Conservation (phyloP, 1,284 basidiomycete species). For the Peniophora sp. region DNA sequence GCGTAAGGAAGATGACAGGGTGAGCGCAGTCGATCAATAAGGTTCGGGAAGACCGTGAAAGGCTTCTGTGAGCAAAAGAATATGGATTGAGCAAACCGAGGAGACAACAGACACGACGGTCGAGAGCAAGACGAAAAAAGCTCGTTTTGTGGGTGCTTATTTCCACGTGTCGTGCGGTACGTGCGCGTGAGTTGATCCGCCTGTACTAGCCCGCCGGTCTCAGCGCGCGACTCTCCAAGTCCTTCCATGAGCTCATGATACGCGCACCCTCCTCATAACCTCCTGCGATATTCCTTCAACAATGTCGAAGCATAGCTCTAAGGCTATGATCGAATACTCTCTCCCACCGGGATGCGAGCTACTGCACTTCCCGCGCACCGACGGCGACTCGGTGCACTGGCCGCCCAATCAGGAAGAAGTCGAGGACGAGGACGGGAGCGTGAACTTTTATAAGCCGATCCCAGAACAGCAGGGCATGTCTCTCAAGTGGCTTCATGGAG, state of each 20-base stretch:
- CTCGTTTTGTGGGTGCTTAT: not conserved
- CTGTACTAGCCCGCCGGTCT: too few relatives aligned
- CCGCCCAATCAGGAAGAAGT: constrained; percentile 46
- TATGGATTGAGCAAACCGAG: not conserved
- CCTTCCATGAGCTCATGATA: too few relatives aligned
- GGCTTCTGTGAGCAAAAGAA: too few relatives aligned
- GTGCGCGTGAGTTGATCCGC: not conserved
- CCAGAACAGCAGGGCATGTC: constrained; percentile 37
- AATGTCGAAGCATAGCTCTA: too few relatives aligned
- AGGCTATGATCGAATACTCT: constrained; percentile 8
- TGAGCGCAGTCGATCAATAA: too few relatives aligned
- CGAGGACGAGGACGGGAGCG: constrained; percentile 49
- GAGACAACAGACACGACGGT: not conserved
- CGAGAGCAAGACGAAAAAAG: not conserved
- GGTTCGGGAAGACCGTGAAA: too few relatives aligned
- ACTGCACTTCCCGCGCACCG: constrained; percentile 52
- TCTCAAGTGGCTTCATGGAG: constrained; percentile 53
- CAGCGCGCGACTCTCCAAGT: too few relatives aligned
- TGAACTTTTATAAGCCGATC: constrained; percentile 61
- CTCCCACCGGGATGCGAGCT: constrained; percentile 46
- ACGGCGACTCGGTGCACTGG: constrained; percentile 38
- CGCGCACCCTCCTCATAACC: too few relatives aligned
- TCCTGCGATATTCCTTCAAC: too few relatives aligned
- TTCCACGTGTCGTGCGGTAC: not conserved
- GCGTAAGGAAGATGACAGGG: constrained; percentile 18